phyloP scores from a whole-genome alignment of 768 basidiomycete genomes.

The Cyathus striatus region DNA sequence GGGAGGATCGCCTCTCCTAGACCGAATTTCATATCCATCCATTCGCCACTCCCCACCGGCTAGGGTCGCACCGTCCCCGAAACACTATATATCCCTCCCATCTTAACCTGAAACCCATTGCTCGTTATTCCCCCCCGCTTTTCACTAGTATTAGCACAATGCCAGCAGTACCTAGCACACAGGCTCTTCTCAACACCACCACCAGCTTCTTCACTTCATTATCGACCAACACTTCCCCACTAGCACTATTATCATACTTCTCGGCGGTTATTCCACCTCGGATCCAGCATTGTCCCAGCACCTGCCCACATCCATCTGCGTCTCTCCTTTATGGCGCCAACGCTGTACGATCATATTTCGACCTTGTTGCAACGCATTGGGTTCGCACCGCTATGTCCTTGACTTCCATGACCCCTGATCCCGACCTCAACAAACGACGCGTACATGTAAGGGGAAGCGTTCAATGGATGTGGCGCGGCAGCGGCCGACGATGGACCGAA shows the following conservation, averaged over 20 bases:
- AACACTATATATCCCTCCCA: too few species aligned
- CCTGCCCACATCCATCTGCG: constrained; percentile 24
- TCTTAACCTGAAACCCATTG: too few species aligned
- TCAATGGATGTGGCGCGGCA: constrained; percentile 41
- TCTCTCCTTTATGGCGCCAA: constrained; percentile 35
- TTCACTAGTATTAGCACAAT: too few species aligned
- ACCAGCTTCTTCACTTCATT: constrained; percentile 33
- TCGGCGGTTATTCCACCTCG: constrained; percentile 29
- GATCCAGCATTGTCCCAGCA: constrained; percentile 35
- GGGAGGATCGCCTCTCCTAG: too few species aligned
- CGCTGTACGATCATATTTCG: constrained; percentile 45
- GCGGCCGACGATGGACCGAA: constrained; percentile 37
- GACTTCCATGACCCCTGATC: constrained; percentile 17
- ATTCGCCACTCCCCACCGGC: too few species aligned
- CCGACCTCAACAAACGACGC: constrained; percentile 3
- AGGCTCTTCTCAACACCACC: constrained; percentile 26
- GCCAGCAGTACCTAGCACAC: too few species aligned
- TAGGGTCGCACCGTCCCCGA: too few species aligned
- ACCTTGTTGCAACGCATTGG: constrained; percentile 42
- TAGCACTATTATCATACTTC: constrained; percentile 31
- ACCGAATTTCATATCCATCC: too few species aligned
- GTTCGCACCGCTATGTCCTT: constrained; percentile 23
- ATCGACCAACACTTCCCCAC: constrained; percentile 23
- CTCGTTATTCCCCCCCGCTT: too few species aligned
- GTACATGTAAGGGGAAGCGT: constrained; percentile 27